Percentiles rank a stretch among this genome's conserved stretches.
These are phyloP conservation scores for Hymenoscyphus infarciens DNA, from an alignment of 2,329 filamentous ascomycete genomes.

Conservation along the genomic window DNA sequence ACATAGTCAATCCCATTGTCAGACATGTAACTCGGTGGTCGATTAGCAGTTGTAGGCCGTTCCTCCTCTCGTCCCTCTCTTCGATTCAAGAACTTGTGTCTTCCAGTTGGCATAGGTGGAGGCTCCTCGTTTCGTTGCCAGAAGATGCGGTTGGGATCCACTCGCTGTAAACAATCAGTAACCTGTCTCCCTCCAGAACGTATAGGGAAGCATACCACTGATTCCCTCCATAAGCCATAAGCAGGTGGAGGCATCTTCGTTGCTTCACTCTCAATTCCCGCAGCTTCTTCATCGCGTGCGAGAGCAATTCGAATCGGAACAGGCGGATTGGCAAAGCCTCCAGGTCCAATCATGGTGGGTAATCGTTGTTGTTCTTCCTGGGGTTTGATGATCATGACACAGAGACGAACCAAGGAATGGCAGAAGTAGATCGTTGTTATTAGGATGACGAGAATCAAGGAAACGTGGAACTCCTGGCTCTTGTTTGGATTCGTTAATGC, in stretches of 20 bases:
- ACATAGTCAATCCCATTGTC: slow-evolving; percentile 74
- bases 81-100: slow-evolving; percentile 10
- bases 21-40: slow-evolving; percentile 73
- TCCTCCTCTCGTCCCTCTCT: slow-evolving; percentile 11
- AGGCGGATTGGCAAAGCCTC: slow-evolving; percentile 66
- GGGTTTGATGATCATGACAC: slow-evolving; percentile 55
- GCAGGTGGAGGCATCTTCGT: slow-evolving; percentile 68
- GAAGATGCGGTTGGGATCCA: slow-evolving; percentile 76
- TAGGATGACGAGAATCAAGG: slow-evolving; percentile 75
- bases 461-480: slow-evolving; percentile 70
- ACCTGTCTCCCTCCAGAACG: background rate
- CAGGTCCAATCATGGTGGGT: slow-evolving; percentile 50
- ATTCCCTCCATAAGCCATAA: slow-evolving; percentile 81
- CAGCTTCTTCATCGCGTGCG: slow-evolving; percentile 69
- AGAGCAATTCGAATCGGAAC: slow-evolving; percentile 75
- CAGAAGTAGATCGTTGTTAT: slow-evolving; percentile 75
- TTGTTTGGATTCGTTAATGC: slow-evolving; percentile 61
- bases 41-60: slow-evolving; percentile 36
- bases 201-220: slow-evolving; percentile 66
- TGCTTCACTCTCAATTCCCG: slow-evolving; percentile 51
- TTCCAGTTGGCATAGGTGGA: slow-evolving; percentile 15
- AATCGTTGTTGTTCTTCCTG: slow-evolving; percentile 35
- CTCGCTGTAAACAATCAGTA: slow-evolving; percentile 48
- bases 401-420: slow-evolving; percentile 71
- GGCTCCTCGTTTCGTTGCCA: slow-evolving; percentile 64